These are phyloP conservation scores for Clavispora vitiphila DNA, from an alignment of 805 yeast genomes.

Conservation along the genomic window DNA sequence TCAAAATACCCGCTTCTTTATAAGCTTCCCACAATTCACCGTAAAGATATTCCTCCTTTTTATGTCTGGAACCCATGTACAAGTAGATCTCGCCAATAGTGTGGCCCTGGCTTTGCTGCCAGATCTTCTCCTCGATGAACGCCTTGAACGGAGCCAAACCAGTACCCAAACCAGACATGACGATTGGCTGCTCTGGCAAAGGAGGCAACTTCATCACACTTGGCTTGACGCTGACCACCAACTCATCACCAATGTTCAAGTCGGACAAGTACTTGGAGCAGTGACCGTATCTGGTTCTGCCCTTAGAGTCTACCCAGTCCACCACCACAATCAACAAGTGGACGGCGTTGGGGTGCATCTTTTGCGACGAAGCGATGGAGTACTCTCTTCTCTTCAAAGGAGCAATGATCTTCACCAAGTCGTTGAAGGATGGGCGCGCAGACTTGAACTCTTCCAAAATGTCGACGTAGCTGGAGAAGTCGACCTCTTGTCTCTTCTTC, in stretches of 20 bases:
- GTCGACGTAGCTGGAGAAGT: slow-evolving; percentile 76
- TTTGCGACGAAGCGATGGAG: slow-evolving; percentile 95
- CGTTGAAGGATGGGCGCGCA: slow-evolving; percentile 71
- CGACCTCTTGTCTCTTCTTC: slow-evolving; percentile 80
- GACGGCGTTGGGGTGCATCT: slow-evolving; percentile 83
- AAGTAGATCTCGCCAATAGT: slow-evolving; percentile 86
- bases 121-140: slow-evolving; percentile 88
- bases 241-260: slow-evolving; percentile 71
- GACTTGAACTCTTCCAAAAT: slow-evolving; percentile 72
- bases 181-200: slow-evolving; percentile 78
- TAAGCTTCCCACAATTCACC: slow-evolving; percentile 98
- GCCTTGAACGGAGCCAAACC: slow-evolving; percentile 99
- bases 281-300: slow-evolving; percentile 87
- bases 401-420: slow-evolving; percentile 67
- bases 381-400: slow-evolving; percentile 96
- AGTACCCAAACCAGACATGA: slow-evolving; percentile 97
- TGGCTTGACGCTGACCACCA: slow-evolving; percentile 92
- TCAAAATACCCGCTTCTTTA: slow-evolving; percentile 83
- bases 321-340: slow-evolving; percentile 92
- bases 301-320: slow-evolving; percentile 86
- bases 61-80: slow-evolving; percentile 91
- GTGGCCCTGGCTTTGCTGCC: slow-evolving; percentile 86
- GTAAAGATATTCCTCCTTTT: slow-evolving; percentile 88
- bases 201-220: slow-evolving; percentile 96
- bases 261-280: slow-evolving; percentile 88